Conservation (phyloP, 805 yeast species). For the Candida corydali region DNA sequence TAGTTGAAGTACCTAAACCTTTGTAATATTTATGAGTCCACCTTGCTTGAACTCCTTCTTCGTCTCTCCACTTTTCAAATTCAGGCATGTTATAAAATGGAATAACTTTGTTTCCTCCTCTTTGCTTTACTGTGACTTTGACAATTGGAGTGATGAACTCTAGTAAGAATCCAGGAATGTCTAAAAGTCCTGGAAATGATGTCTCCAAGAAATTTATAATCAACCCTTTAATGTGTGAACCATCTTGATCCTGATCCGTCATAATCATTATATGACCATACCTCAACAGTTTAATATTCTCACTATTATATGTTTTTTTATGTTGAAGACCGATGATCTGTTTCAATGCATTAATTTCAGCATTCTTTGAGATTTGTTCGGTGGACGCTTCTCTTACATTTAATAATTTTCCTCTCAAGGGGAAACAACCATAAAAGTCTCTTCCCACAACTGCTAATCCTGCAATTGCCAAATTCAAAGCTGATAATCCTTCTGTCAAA, state of each 20-base stretch:
- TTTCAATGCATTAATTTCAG: slow-evolving; percentile 91
- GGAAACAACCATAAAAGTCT: slow-evolving; percentile 92
- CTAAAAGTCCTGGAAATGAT: slow-evolving; percentile 88
- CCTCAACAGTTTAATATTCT: slow-evolving; percentile 68
- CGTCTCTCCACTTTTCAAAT: slow-evolving; percentile 88
- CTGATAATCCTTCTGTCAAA: slow-evolving; percentile 96
- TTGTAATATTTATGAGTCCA: slow-evolving; percentile 96
- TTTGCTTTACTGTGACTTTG: slow-evolving; percentile 68
- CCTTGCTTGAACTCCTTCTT: slow-evolving; percentile 65
- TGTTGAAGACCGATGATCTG: slow-evolving; percentile 95
- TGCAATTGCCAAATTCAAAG: slow-evolving; percentile 84
- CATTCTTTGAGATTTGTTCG: slow-evolving; percentile 90
- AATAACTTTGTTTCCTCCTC: slow-evolving; percentile 55
- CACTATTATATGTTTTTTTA: slow-evolving; percentile 64
- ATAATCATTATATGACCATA: slow-evolving; percentile 97
- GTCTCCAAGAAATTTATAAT: slow-evolving; percentile 89
- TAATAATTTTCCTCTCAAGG: slow-evolving; percentile 88
- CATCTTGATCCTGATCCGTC: slow-evolving; percentile 99
- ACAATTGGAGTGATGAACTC: slow-evolving; percentile 97
- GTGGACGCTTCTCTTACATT: slow-evolving; percentile 96
- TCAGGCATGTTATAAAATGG: slow-evolving; percentile 95
- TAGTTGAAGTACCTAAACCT: slow-evolving; percentile 95
- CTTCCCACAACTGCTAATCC: slow-evolving; percentile 95
- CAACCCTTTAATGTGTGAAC: slow-evolving; percentile 95
- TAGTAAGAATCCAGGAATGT: slow-evolving; percentile 84